phyloP scores from a whole-genome alignment of 495 filamentous ascomycete genomes.

The Extremus antarcticus region DNA sequence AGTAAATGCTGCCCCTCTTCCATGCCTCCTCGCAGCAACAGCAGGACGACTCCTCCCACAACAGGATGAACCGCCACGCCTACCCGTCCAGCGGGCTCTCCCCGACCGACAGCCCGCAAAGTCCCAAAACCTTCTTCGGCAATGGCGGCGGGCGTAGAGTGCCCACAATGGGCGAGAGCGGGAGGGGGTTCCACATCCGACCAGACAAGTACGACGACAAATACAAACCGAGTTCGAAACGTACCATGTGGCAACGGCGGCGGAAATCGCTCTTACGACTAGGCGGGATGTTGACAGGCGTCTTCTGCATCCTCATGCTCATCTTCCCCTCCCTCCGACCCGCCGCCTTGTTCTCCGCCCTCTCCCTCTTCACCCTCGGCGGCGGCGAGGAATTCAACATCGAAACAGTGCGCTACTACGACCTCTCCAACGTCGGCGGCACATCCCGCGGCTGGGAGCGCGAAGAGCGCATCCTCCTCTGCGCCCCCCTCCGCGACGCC shows the following conservation, averaged over 20 bases:
- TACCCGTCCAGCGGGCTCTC: conserved; percentile 9
- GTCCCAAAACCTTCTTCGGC: conserved; percentile 45
- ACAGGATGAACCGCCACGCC: conserved; percentile 54
- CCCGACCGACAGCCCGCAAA: neutral
- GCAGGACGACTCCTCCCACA: neutral
- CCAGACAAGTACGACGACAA: conserved; percentile 62
- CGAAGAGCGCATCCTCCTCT: conserved; percentile 89
- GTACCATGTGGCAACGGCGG: conserved; percentile 55
- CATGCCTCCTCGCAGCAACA: conserved; percentile 18
- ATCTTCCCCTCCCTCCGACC: conserved; percentile 61
- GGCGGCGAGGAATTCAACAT: conserved; percentile 59
- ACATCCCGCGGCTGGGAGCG: conserved; percentile 86
- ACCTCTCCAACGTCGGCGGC: conserved; percentile 80
- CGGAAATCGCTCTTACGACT: conserved; percentile 63
- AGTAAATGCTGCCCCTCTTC: conserved; percentile 20
- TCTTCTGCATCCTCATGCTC: conserved; percentile 55
- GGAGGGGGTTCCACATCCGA: conserved; percentile 62
- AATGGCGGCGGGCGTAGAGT: conserved; percentile 42
- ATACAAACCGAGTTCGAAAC: conserved; percentile 77
- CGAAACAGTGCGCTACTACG: conserved; percentile 93
- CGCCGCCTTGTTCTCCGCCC: conserved; percentile 42
- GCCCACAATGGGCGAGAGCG: conserved; percentile 7
- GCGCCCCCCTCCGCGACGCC: conserved; percentile 88
- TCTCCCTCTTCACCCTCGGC: conserved; percentile 62
- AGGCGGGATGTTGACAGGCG: conserved; percentile 38